These are phyloP conservation scores for Aspergillus phoenicis DNA, from an alignment of 2,329 filamentous ascomycete species.

Conservation along the genomic window DNA sequence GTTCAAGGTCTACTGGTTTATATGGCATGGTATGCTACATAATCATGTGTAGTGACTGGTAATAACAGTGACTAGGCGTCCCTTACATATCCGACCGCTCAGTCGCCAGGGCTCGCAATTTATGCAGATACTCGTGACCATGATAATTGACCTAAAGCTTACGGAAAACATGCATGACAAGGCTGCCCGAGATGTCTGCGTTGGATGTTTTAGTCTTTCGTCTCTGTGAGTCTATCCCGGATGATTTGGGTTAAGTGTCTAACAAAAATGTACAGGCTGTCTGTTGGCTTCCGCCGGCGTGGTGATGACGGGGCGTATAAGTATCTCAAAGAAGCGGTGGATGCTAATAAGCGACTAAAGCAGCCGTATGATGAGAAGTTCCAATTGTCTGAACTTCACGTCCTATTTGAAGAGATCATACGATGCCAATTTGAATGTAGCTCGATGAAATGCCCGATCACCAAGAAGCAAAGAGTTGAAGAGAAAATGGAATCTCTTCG, in stretches of 20 bases:
- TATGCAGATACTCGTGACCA: neutral
- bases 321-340: neutral
- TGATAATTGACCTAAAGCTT: neutral
- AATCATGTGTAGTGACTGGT: neutral
- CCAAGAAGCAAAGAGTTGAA: neutral
- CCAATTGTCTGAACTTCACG: neutral
- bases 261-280: neutral
- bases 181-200: neutral
- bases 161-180: neutral
- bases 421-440: neutral
- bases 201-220: neutral
- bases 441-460: neutral
- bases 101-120: neutral
- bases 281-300: neutral
- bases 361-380: neutral
- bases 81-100: neutral
- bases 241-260: neutral
- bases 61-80: neutral
- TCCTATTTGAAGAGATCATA: neutral
- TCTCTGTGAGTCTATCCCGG: neutral
- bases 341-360: neutral
- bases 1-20: constrained; percentile 8
- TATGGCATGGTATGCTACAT: neutral
- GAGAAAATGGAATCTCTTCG: neutral
- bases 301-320: neutral